Evolutionary conservation across 495 filamentous ascomycete genomes (phyloP), one percentile per base, ranked within the genome.

Genomic region (Immersiella caudata): DNA sequence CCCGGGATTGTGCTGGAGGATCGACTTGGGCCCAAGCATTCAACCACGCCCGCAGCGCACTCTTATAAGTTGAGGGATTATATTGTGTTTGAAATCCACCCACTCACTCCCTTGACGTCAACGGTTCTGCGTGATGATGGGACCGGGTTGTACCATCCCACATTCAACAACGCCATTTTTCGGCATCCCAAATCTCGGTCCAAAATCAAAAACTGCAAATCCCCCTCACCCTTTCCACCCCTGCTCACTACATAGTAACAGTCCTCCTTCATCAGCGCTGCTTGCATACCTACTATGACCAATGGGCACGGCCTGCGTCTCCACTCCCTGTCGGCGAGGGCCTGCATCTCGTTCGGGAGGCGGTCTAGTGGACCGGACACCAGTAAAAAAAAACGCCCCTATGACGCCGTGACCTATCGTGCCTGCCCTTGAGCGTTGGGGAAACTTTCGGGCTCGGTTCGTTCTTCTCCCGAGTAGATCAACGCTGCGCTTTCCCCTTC

Each of bases 221-320:
- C 6, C 33, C 12, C 33, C 33, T 12, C 6, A 5, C 33, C 33
- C 33, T 5, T 36, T 5, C 33, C 11, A 46, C 16, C 40, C 40
- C 40, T 33, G 29, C 29, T 33, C 8, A 33, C 29, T 8, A 33
- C 29, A 33, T n/a, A n/a, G n/a, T n/a, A n/a, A 36, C 33, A 36
- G 33, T 5, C 5, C 16, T 46, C 40, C 40, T 12, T 18, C 16
- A 12, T 12, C 40, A 5, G 29, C 8, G 29, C 8, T 33, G 29
- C 16, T 6, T 54, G 51, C 51, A 54, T 54, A 54, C 51, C 51
- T 54, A 54, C 51, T 18, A 57, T 27, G 22, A 5, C 54, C 54
- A 16, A 57, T 57, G 54, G n/a, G 54, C 54, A 57, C 22, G 22
- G 26, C 40, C 9, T 14, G 40, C 40, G 40, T 12, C 40, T 46